These are phyloP conservation scores for Gossypium australe DNA, from an alignment of 345 rosid species.

Conservation along the genomic window DNA sequence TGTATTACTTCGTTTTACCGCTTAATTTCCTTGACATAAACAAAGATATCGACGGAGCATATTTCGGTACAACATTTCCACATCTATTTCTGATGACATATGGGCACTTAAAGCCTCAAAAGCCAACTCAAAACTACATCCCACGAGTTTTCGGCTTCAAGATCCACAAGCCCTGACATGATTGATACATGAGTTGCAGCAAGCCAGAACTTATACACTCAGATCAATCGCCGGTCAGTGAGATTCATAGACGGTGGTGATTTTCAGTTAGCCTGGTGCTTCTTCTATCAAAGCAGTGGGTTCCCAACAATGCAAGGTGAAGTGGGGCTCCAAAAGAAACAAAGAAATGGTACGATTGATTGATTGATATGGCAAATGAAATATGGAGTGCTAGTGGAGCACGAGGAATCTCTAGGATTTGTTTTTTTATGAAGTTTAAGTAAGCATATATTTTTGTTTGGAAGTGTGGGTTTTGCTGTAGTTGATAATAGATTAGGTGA, in stretches of 20 bases:
- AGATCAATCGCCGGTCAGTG: background rate
- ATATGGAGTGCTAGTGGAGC: background rate
- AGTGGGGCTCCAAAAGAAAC: background rate
- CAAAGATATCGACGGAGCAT: conserved; percentile 95
- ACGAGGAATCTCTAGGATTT: background rate
- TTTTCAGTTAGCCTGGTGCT: conserved; percentile 1
- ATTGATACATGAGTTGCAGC: background rate
- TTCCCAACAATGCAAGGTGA: conserved; percentile 16
- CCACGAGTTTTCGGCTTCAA: conserved; percentile 94
- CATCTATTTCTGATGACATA: conserved; percentile 87
- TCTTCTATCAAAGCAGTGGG: background rate
- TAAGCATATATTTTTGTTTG: no score
- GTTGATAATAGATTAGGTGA: no score
- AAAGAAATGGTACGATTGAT: conserved; percentile 8
- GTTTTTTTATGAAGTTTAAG: background rate
- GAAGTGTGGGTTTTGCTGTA: no score
- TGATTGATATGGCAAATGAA: conserved; percentile 13
- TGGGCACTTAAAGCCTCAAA: conserved; percentile 84
- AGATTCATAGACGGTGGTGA: background rate
- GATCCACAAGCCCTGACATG: conserved; percentile 71
- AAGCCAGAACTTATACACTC: background rate
- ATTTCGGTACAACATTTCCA: conserved; percentile 89
- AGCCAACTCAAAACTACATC: conserved; percentile 58
- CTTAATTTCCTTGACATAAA: conserved; percentile 33
- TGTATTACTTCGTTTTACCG: background rate